phyloP scores from a whole-genome alignment of 306 rosid genomes.

The Cicer chorassanicum region DNA sequence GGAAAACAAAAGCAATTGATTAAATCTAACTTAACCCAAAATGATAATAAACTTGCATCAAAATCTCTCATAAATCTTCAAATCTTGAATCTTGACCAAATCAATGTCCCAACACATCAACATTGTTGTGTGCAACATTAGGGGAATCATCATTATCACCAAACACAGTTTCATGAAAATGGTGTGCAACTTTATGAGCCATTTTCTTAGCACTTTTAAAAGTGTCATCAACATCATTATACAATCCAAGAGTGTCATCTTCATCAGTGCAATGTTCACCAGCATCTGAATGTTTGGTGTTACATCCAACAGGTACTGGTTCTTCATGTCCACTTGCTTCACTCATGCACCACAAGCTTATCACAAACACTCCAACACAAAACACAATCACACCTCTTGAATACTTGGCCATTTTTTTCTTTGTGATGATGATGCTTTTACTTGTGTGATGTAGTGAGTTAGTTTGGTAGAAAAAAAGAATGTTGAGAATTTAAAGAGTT shows the following conservation, averaged over 20 bases:
- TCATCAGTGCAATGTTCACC: conserved; percentile 46
- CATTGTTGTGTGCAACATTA: conserved; percentile 27
- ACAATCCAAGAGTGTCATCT: conserved; percentile 42
- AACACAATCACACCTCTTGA: conserved; percentile 37
- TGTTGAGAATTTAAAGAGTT: conserved; percentile 28
- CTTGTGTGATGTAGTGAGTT: too few relatives aligned
- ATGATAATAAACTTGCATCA: background rate
- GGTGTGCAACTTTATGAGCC: background rate
- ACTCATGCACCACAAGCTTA: conserved; percentile 32
- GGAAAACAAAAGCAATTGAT: background rate
- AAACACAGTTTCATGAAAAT: background rate
- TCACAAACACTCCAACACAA: conserved; percentile 43
- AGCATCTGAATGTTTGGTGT: background rate
- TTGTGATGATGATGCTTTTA: too few relatives aligned
- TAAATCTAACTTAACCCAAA: conserved; percentile 5
- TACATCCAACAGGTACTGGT: background rate
- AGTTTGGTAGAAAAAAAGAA: background rate
- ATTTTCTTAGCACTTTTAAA: background rate
- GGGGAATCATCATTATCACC: conserved; percentile 36
- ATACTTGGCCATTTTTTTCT: conserved; percentile 19
- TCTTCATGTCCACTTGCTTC: background rate
- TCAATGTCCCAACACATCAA: conserved; percentile 48
- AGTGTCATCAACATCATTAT: conserved; percentile 52
- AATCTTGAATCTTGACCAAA: background rate
- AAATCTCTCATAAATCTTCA: background rate